Percentiles rank a stretch among this genome's conserved stretches.
phyloP scores from a whole-genome alignment of 2,329 filamentous ascomycete genomes.

The Gnomoniopsis sp. region DNA sequence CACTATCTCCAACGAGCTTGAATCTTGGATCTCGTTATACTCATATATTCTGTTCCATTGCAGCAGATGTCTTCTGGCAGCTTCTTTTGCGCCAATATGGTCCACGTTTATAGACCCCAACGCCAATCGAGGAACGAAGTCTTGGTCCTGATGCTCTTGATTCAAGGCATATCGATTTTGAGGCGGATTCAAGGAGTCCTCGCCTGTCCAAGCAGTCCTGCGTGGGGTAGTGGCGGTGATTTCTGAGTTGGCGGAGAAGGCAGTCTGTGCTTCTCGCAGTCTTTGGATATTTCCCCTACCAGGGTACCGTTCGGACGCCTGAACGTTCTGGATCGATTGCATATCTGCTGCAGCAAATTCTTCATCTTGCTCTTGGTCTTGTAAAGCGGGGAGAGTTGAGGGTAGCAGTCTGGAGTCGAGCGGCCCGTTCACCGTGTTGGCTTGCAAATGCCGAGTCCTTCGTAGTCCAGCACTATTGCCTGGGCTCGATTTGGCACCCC shows the following conservation, averaged over 20 bases:
- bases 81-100: constrained; percentile 33
- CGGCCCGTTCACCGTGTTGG: background rate
- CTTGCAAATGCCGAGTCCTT: no score
- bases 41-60: constrained; percentile 26
- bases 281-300: background rate
- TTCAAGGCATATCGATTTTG: background rate
- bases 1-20: background rate
- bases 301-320: background rate
- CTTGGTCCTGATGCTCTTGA: background rate
- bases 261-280: background rate
- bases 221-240: background rate
- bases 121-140: constrained; percentile 28
- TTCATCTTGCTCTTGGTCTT: background rate
- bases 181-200: background rate
- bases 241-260: constrained; percentile 1
- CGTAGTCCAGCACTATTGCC: background rate
- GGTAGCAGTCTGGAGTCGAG: background rate
- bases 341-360: background rate
- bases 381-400: no score
- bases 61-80: constrained; percentile 34
- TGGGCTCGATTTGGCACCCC: background rate
- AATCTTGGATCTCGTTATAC: background rate
- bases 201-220: background rate
- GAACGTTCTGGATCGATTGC: background rate
- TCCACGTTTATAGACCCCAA: constrained; percentile 34